Evolutionary conservation across 2,329 filamentous ascomycete species (phyloP).

Genomic region (Fusarium lyarnte): DNA sequence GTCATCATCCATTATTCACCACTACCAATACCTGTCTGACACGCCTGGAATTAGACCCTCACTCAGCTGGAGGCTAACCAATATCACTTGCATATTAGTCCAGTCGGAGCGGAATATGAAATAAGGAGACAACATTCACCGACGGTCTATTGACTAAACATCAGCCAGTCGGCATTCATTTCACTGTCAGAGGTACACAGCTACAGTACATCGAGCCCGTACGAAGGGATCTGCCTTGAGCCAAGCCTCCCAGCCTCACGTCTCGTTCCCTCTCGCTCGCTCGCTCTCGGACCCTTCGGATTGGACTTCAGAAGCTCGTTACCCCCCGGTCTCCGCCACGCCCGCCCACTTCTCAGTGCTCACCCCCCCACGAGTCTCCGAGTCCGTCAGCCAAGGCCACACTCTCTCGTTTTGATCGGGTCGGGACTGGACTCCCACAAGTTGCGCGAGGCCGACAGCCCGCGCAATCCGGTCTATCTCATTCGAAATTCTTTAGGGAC

Average conservation of each 20-base stretch:
- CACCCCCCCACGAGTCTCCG: constrained; percentile 31
- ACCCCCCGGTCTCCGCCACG: constrained; percentile 31
- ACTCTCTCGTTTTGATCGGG: constrained; percentile 35
- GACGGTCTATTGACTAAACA: constrained; percentile 23
- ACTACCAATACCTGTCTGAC: constrained; percentile 23
- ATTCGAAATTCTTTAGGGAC: constrained; percentile 36
- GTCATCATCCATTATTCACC: constrained; percentile 11
- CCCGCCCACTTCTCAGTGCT: constrained; percentile 25
- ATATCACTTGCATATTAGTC: constrained; percentile 22
- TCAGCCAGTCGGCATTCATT: constrained; percentile 7
- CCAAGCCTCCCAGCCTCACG: constrained; percentile 31
- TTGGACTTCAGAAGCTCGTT: constrained; percentile 13
- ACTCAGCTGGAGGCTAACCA: constrained; percentile 26
- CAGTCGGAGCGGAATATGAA: constrained; percentile 3
- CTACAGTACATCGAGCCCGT: background rate
- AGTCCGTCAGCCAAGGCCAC: constrained; percentile 34
- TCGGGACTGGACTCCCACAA: constrained; percentile 34
- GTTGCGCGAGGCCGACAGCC: constrained; percentile 41
- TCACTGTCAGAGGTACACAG: background rate
- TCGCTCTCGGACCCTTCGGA: constrained; percentile 38
- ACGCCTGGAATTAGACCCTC: constrained; percentile 26
- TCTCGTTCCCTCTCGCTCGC: constrained; percentile 7
- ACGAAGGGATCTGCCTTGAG: constrained; percentile 4
- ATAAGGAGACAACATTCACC: constrained; percentile 26
- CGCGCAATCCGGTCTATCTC: constrained; percentile 32